Conservation (phyloP, 106 monocot genomes). For the Dendrobium catenatum region DNA sequence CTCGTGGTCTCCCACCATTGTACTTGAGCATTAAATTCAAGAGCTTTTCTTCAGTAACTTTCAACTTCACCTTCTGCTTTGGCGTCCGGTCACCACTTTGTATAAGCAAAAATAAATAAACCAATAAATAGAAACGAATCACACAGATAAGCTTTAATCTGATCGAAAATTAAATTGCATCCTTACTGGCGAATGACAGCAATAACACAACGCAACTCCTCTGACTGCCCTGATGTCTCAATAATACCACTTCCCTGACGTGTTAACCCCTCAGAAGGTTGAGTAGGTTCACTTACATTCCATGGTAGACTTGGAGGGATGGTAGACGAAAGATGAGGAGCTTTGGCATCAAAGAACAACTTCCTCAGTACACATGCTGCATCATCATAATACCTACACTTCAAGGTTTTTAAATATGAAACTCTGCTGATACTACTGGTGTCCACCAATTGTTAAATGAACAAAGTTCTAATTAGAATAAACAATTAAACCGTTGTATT, state of each 20-base stretch:
- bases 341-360: slow-evolving; percentile 98
- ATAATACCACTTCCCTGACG: slow-evolving; percentile 92
- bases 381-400: slow-evolving; percentile 94
- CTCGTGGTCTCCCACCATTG: slow-evolving; percentile 82
- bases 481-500: not conserved
- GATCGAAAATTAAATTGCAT: not conserved
- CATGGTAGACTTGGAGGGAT: slow-evolving; percentile 93
- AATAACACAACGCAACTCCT: slow-evolving; percentile 96
- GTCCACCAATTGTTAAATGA: not conserved
- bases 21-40: slow-evolving; percentile 98
- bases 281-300: slow-evolving; percentile 80
- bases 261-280: slow-evolving; percentile 68
- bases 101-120: slow-evolving; percentile 7
- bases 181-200: slow-evolving; percentile 93
- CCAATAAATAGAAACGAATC: not conserved
- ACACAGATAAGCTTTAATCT: not conserved
- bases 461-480: not conserved
- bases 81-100: slow-evolving; percentile 95
- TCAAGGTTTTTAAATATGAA: slow-evolving; percentile 4
- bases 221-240: slow-evolving; percentile 90
- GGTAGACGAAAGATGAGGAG: slow-evolving; percentile 93
- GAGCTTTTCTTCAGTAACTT: slow-evolving; percentile 94
- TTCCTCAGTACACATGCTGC: slow-evolving; percentile 92
- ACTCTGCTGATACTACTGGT: not conserved
- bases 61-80: slow-evolving; percentile 98